Percentiles rank a stretch among this genome's conserved stretches.
Conservation (phyloP, 345 rosid genomes). For the Camelina sativa region DNA sequence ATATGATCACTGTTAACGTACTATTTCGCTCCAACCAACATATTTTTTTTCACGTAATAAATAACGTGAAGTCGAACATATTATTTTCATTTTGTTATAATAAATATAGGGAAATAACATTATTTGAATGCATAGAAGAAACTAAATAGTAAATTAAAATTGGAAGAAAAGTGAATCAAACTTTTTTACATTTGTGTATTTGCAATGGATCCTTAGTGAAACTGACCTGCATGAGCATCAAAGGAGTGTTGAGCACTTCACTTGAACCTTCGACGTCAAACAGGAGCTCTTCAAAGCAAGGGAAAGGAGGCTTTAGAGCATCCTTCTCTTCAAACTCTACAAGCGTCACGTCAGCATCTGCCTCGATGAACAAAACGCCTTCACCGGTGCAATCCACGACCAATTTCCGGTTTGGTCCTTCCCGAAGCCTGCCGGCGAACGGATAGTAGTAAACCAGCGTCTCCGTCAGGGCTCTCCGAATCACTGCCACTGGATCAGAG, state of each 20-base stretch:
- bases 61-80: no score
- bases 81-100: background rate
- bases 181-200: background rate
- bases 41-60: no score
- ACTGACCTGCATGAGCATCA: slow-evolving; percentile 47
- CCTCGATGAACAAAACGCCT: background rate
- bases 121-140: background rate
- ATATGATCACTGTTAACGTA: background rate
- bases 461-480: background rate
- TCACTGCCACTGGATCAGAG: background rate
- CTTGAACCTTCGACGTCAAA: slow-evolving; percentile 36
- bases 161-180: background rate
- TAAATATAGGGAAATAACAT: background rate
- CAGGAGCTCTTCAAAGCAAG: slow-evolving; percentile 46
- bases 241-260: slow-evolving; percentile 40
- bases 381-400: background rate
- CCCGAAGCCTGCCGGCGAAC: background rate
- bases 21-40: no score
- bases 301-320: slow-evolving; percentile 46
- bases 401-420: background rate
- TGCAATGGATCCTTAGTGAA: background rate
- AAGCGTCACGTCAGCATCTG: background rate
- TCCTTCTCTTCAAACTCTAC: slow-evolving; percentile 14
- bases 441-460: background rate
- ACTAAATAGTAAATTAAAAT: no score